These are phyloP conservation scores for Gilbertella persicaria DNA, from an alignment of 371 early-diverging fungal species.

Conservation along the genomic window DNA sequence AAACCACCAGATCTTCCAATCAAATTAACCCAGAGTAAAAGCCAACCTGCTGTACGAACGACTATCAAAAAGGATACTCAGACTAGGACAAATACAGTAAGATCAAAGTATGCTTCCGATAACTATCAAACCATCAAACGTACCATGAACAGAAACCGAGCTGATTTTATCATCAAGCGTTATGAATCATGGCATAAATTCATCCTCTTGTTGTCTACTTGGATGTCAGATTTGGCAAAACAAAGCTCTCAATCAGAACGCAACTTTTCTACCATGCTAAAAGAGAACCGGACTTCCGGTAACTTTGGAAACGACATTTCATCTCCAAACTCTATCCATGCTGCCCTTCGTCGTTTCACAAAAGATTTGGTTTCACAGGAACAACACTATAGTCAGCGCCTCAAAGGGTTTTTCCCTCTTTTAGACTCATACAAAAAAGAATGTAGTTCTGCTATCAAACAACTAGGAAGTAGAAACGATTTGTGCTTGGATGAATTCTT, in stretches of 20 bases:
- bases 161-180: slow-evolving; percentile 34
- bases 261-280: neutral
- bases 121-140: too few species aligned
- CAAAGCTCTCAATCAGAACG: slow-evolving; percentile 27
- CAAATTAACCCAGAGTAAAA: neutral
- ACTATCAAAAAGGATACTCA: neutral
- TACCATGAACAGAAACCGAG: slow-evolving; percentile 18
- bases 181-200: slow-evolving; percentile 30
- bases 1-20: neutral
- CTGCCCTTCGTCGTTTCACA: slow-evolving; percentile 7
- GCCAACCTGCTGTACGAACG: neutral
- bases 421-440: slow-evolving; percentile 27
- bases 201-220: slow-evolving; percentile 19
- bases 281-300: neutral
- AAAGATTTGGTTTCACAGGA: slow-evolving; percentile 10
- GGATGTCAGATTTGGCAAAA: slow-evolving; percentile 29
- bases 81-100: neutral
- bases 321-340: slow-evolving; percentile 2
- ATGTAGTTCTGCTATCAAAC: slow-evolving; percentile 28
- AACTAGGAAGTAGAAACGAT: slow-evolving; percentile 22
- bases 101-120: too few species aligned
- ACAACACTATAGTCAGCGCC: neutral
- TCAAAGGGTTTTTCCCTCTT: slow-evolving; percentile 22
- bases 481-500: slow-evolving; percentile 32
- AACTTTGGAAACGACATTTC: neutral